phyloP scores from a whole-genome alignment of 1,284 basidiomycete genomes.

The Cryptococcus sp. region DNA sequence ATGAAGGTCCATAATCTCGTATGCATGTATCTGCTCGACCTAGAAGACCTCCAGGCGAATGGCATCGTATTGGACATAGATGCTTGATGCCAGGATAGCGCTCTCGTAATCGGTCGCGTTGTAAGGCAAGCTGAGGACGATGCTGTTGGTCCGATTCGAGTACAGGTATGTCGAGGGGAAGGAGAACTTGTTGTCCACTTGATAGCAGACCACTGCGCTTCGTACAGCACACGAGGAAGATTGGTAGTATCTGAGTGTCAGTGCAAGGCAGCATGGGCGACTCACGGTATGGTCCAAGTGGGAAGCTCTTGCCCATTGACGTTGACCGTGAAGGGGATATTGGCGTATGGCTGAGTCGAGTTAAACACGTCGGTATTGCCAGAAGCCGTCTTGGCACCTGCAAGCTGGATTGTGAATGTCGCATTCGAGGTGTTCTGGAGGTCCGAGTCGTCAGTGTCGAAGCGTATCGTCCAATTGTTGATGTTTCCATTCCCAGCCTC shows the following conservation, averaged over 20 bases:
- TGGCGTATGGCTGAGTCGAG: conserved; percentile 9
- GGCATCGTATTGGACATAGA: conserved; percentile 30
- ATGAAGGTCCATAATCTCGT: too few species aligned
- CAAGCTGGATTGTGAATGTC: conserved; percentile 24
- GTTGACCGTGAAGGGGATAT: conserved; percentile 16
- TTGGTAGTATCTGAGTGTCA: conserved; percentile 14
- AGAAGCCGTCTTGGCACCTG: conserved; percentile 21
- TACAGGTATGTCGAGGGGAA: conserved; percentile 20
- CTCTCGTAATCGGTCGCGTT: conserved; percentile 19
- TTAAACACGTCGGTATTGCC: conserved; percentile 28
- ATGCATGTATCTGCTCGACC: too few species aligned
- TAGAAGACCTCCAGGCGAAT: conserved; percentile 25
- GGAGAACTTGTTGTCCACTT: conserved; percentile 16
- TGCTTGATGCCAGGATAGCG: conserved; percentile 9
- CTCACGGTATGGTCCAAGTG: background rate
- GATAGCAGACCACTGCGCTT: conserved; percentile 27
- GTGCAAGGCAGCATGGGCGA: background rate
- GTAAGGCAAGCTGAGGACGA: conserved; percentile 28
- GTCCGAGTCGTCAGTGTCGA: conserved; percentile 10
- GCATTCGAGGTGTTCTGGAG: conserved; percentile 9
- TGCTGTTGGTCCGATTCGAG: conserved; percentile 13
- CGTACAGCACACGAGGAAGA: conserved; percentile 28
- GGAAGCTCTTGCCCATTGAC: conserved; percentile 23
- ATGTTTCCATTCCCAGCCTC: conserved; percentile 8
- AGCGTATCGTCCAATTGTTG: conserved; percentile 32